Percentiles rank a stretch among this genome's conserved stretches.
phyloP scores from a whole-genome alignment of 1,284 basidiomycete genomes.

The Apiotrichum gamsii region DNA sequence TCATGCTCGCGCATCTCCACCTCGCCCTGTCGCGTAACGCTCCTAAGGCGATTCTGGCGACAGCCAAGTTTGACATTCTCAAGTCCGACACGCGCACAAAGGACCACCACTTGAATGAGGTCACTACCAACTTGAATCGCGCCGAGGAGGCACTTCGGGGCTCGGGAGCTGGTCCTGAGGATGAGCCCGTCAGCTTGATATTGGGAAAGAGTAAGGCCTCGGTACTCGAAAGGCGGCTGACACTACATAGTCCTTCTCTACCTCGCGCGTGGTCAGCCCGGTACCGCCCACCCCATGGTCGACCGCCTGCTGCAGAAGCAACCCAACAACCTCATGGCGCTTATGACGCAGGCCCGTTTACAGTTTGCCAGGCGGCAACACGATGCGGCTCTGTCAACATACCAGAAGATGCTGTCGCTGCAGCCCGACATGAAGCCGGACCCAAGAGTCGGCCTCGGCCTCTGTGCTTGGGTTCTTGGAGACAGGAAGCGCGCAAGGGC shows the following conservation, averaged over 20 bases:
- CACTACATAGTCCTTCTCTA: conserved; percentile 70
- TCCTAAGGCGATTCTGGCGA: conserved; percentile 66
- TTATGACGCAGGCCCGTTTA: conserved; percentile 61
- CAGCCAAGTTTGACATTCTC: conserved; percentile 67
- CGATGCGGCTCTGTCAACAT: conserved; percentile 68
- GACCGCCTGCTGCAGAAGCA: conserved; percentile 71
- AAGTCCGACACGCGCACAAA: conserved; percentile 56
- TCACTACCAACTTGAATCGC: conserved; percentile 62
- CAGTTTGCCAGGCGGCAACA: conserved; percentile 71
- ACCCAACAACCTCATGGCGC: conserved; percentile 62
- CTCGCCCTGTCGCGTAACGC: conserved; percentile 69
- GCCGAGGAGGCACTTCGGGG: conserved; percentile 61
- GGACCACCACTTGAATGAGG: conserved; percentile 59
- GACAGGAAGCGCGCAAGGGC: conserved; percentile 68
- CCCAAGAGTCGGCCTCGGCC: conserved; percentile 84
- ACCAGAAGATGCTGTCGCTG: conserved; percentile 72
- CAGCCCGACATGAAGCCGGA: conserved; percentile 75
- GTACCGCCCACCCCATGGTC: conserved; percentile 70
- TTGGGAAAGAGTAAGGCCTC: conserved; percentile 28
- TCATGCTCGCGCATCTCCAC: conserved; percentile 74
- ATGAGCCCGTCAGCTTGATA: conserved; percentile 38
- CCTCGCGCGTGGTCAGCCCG: conserved; percentile 69
- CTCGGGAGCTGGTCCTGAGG: conserved; percentile 25
- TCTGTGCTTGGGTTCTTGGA: conserved; percentile 82
- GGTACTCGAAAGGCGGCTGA: no score